These are phyloP conservation scores for Reticulascus tulasneorum DNA, from an alignment of 2,329 filamentous ascomycete species.

Conservation along the genomic window DNA sequence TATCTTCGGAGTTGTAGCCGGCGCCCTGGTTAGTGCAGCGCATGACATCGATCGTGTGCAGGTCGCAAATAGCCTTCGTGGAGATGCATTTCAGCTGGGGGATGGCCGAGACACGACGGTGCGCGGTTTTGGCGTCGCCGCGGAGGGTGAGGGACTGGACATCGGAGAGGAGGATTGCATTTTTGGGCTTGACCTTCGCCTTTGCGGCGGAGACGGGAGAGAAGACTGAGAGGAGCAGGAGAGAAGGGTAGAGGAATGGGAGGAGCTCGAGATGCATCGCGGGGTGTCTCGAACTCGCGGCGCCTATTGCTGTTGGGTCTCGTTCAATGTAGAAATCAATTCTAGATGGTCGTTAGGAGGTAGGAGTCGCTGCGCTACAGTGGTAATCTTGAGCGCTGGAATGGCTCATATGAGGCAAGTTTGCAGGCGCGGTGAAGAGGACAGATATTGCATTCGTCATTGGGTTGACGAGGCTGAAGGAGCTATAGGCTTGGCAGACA, in stretches of 20 bases:
- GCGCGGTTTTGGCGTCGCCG: slow-evolving; percentile 61
- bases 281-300: too few relatives aligned
- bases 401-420: too few relatives aligned
- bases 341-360: too few relatives aligned
- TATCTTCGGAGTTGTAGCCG: slow-evolving; percentile 73
- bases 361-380: too few relatives aligned
- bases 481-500: too few relatives aligned
- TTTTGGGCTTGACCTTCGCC: slow-evolving; percentile 31
- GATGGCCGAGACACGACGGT: slow-evolving; percentile 71
- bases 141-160: slow-evolving; percentile 78
- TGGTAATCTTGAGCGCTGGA: too few relatives aligned
- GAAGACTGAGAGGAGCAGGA: slow-evolving; percentile 16
- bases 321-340: too few relatives aligned
- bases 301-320: neutral
- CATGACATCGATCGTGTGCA: slow-evolving; percentile 77
- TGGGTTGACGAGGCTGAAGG: too few relatives aligned
- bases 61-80: slow-evolving; percentile 56
- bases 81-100: slow-evolving; percentile 78
- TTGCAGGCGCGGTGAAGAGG: too few relatives aligned
- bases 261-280: slow-evolving; percentile 24
- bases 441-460: too few relatives aligned
- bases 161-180: slow-evolving; percentile 54
- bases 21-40: slow-evolving; percentile 83
- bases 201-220: slow-evolving; percentile 18
- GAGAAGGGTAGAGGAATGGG: slow-evolving; percentile 10